Percentiles rank a stretch among this genome's conserved stretches.
Evolutionary conservation across 257 asterid species (phyloP).

Genomic region (Agastache rugosa): DNA sequence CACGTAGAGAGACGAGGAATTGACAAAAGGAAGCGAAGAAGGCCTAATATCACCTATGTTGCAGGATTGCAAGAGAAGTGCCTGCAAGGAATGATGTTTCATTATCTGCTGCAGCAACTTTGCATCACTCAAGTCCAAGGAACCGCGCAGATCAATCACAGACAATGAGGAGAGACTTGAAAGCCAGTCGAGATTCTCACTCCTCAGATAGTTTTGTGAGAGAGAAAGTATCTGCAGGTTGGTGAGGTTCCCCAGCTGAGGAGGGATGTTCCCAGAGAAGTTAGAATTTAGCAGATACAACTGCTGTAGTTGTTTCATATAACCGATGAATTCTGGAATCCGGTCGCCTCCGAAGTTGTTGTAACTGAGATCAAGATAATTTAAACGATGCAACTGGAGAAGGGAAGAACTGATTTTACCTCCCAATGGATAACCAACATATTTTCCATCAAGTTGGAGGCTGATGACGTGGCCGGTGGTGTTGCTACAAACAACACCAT

Average conservation of each 20-base stretch:
- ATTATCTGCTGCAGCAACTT: conserved; percentile 13
- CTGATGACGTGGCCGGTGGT: conserved; percentile 16
- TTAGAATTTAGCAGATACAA: background rate
- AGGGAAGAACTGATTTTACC: background rate
- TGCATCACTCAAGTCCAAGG: background rate
- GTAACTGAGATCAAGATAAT: background rate
- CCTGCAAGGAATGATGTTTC: conserved; percentile 16
- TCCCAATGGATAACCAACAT: background rate
- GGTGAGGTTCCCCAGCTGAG: conserved; percentile 33
- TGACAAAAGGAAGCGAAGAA: background rate
- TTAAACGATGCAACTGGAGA: background rate
- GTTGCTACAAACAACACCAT: conserved; percentile 27
- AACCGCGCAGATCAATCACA: background rate
- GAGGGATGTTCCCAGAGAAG: conserved; percentile 33
- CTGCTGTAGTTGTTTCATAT: conserved; percentile 15
- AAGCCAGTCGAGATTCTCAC: conserved; percentile 28
- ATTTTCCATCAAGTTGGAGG: background rate
- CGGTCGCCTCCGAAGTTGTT: background rate
- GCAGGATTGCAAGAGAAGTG: background rate
- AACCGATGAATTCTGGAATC: conserved; percentile 28
- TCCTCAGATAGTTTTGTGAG: background rate
- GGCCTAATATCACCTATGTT: background rate
- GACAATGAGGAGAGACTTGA: conserved; percentile 21
- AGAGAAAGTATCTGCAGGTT: conserved; percentile 27
- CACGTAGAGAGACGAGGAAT: conserved; percentile 31